Evolutionary conservation across 2,329 filamentous ascomycete genomes (phyloP).

Genomic region (Fusarium humuli): DNA sequence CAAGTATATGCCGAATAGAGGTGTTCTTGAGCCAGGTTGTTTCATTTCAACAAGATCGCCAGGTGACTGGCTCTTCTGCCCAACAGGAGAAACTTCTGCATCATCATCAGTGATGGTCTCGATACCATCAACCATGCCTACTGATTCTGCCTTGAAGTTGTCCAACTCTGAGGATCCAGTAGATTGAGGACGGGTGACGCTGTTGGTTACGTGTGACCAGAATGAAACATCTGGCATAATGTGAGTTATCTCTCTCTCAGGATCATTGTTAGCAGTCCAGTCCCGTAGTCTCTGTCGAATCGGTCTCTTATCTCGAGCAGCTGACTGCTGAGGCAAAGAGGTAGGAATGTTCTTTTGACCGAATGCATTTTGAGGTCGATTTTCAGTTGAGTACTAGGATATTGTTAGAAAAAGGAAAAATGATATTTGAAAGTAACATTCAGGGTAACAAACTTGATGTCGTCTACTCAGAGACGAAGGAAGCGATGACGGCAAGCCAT

Average conservation of each 20-base stretch:
- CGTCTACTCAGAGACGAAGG: conserved; percentile 13
- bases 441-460: conserved; percentile 28
- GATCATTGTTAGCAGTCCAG: conserved; percentile 31
- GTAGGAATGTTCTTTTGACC: conserved; percentile 34
- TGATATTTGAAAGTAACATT: neutral
- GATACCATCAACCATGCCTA: conserved; percentile 42
- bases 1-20: conserved; percentile 65
- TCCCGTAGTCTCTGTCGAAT: conserved; percentile 40
- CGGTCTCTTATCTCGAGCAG: conserved; percentile 21
- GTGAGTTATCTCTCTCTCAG: conserved; percentile 12
- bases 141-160: conserved; percentile 41
- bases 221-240: conserved; percentile 44
- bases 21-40: conserved; percentile 55
- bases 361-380: conserved; percentile 7
- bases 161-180: conserved; percentile 51
- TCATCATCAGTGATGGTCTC: conserved; percentile 47
- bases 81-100: conserved; percentile 43
- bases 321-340: conserved; percentile 9
- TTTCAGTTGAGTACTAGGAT: conserved; percentile 25
- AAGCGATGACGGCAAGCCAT: conserved; percentile 12
- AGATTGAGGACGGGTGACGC: conserved; percentile 50
- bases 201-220: conserved; percentile 48
- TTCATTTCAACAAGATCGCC: conserved; percentile 66
- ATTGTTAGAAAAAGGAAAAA: conserved; percentile 11
- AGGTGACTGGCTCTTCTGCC: conserved; percentile 47